Evolutionary conservation across 2,329 filamentous ascomycete species (phyloP).

Genomic region (Alternaria sp.): DNA sequence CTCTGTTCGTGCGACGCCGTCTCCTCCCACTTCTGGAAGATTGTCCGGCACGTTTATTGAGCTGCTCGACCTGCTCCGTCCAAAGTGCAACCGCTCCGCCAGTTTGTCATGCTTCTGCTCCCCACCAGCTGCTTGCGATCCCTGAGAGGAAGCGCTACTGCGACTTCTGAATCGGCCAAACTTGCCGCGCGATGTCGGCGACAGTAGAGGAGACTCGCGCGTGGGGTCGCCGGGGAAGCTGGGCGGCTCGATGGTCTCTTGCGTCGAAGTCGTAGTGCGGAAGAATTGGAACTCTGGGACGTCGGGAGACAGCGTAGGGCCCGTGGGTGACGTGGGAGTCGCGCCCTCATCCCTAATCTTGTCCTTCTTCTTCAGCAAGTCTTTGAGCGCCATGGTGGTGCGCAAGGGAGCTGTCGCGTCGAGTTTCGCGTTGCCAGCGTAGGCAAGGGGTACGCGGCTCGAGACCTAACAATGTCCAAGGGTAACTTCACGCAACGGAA

Average conservation of each 20-base stretch:
- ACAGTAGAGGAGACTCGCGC: conserved; percentile 37
- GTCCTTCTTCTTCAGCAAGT: conserved; percentile 69
- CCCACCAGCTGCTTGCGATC: conserved; percentile 11
- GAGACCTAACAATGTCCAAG: conserved; percentile 13
- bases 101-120: conserved; percentile 53
- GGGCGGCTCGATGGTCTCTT: conserved; percentile 80
- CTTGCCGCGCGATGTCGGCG: conserved; percentile 35
- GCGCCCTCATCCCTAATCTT: conserved; percentile 58
- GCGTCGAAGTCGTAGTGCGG: conserved; percentile 79
- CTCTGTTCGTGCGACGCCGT: conserved; percentile 49
- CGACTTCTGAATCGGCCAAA: conserved; percentile 43
- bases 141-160: conserved; percentile 40
- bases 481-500: conserved; percentile 6
- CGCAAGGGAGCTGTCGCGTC: conserved; percentile 11
- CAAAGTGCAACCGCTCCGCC: conserved; percentile 74
- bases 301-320: conserved; percentile 36
- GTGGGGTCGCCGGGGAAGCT: conserved; percentile 54
- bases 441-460: conserved; percentile 21
- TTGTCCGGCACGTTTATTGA: conserved; percentile 80
- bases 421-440: conserved; percentile 17
- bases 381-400: conserved; percentile 63
- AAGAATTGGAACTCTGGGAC: conserved; percentile 78
- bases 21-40: conserved; percentile 74
- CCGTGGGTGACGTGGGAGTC: conserved; percentile 25
- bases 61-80: conserved; percentile 60